Conservation (phyloP, 2,329 filamentous ascomycete species). For the Sclerotinia borealis region DNA sequence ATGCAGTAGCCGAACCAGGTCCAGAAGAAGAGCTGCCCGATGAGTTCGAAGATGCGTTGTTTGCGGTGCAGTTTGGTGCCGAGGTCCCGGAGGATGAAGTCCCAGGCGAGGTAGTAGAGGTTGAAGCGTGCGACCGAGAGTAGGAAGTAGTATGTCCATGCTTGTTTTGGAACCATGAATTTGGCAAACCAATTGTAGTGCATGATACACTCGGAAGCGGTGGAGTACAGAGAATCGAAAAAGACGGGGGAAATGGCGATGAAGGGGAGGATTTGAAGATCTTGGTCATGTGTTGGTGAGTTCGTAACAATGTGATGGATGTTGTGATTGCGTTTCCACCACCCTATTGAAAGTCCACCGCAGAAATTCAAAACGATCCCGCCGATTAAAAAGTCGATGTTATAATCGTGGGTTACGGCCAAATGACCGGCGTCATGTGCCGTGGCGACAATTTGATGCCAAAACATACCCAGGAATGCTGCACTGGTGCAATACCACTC, state of each 20-base stretch:
- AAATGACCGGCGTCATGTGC: constrained; percentile 96
- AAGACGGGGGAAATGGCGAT: constrained; percentile 83
- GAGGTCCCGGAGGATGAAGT: constrained; percentile 63
- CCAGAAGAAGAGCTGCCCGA: constrained; percentile 78
- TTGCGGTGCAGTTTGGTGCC: constrained; percentile 71
- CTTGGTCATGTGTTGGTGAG: constrained; percentile 88
- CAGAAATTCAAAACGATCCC: constrained; percentile 87
- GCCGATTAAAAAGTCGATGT: constrained; percentile 74
- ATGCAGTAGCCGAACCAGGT: constrained; percentile 77
- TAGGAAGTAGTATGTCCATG: constrained; percentile 77
- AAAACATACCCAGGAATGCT: constrained; percentile 72
- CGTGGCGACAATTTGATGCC: constrained; percentile 92
- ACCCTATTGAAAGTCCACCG: constrained; percentile 86
- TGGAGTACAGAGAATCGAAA: constrained; percentile 64
- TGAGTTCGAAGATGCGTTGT: constrained; percentile 75
- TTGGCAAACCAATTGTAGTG: constrained; percentile 69
- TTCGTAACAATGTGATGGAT: constrained; percentile 97
- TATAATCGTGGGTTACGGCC: constrained; percentile 91
- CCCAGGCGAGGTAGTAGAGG: constrained; percentile 75
- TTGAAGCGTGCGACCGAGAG: constrained; percentile 82
- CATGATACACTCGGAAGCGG: constrained; percentile 80
- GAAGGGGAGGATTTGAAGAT: constrained; percentile 87
- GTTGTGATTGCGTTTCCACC: constrained; percentile 97
- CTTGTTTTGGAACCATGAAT: constrained; percentile 66
- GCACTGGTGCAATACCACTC: constrained; percentile 66